Evolutionary conservation across 176 grass and related monocot species (phyloP), one percentile per base, ranked within the genome.

Genomic region (Ensete glaucum): DNA sequence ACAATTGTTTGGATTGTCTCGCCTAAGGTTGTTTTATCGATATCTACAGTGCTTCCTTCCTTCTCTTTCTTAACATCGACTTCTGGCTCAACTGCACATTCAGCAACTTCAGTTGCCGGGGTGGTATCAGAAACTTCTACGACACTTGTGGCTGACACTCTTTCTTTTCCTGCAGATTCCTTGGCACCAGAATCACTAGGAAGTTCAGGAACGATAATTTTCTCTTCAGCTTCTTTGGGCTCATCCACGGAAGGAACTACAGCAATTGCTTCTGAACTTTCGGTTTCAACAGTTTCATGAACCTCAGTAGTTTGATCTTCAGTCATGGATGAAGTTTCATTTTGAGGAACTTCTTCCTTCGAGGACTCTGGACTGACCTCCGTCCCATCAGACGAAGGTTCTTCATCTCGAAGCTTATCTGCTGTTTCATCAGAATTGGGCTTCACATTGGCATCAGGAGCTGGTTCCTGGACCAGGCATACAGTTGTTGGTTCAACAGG

Each of bases 301-400:
- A 50, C 43, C 43, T 70, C 3, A 20, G 7, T 19, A 1, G 19
- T 29, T 14, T 5, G 23, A 34, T 29, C 0, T 75, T 60, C 34
- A 63, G 34, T 11, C 2, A 73, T 14, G 10, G 57, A 29, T 3
- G 56, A 8, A 62, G 12, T 15, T 64, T 57, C 48, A 63, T 19
- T 76, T n/a, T 8, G 43, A 70, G 59, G 12, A 70, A 50, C 8
- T 70, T 70, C 67, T 64, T 77, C 75, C 11, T 62, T 77, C 24
- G 59, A 10, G 26, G 20, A 12, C 19, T 77, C 12, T 53, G 59
- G 49, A 51, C 20, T 53, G 43, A 70, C 43, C 27, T 64, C 57
- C 23, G 9, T 22, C 16, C 2, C n/a, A 53, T 52, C 59, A 25
- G 1, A 13, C 52, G 21, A 19, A 52, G 60, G 9, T 52, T 15